phyloP scores from a whole-genome alignment of 139 green algal species.

The Picochlorum sp. region DNA sequence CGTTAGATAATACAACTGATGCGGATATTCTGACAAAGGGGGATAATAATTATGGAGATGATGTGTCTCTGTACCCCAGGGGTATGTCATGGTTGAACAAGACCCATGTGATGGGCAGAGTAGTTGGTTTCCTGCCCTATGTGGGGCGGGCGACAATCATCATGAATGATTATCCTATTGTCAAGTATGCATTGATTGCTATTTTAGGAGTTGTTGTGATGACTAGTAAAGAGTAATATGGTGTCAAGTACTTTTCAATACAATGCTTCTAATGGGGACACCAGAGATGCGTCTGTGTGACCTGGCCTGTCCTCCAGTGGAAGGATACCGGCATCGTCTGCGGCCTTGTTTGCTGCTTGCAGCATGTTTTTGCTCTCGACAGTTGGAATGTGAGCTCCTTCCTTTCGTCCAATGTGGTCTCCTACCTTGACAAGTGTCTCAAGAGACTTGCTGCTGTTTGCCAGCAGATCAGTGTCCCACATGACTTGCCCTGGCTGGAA shows the following conservation, averaged over 20 bases:
- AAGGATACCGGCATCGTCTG: neutral
- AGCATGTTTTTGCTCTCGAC: too few species aligned
- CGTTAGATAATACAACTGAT: conserved; percentile 11
- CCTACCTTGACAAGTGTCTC: conserved; percentile 43
- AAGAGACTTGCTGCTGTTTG: conserved; percentile 24
- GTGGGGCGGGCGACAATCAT: conserved; percentile 96
- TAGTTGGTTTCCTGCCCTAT: conserved; percentile 84
- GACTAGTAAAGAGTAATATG: conserved; percentile 80
- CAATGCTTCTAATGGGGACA: neutral
- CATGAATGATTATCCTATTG: conserved; percentile 93
- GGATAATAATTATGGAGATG: conserved; percentile 95
- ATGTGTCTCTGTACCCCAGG: conserved; percentile 74
- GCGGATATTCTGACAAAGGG: conserved; percentile 89
- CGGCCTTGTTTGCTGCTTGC: too few species aligned
- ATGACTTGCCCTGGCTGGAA: conserved; percentile 19
- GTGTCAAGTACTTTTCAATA: neutral
- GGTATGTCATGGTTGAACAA: conserved; percentile 82
- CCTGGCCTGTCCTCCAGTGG: neutral
- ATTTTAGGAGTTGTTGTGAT: conserved; percentile 86
- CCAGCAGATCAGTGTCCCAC: conserved; percentile 32
- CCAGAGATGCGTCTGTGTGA: too few species aligned
- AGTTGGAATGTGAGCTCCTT: too few species aligned
- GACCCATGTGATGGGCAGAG: conserved; percentile 91
- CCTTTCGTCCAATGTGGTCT: conserved; percentile 20
- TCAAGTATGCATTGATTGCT: conserved; percentile 86